Base-by-base conservation (phyloP, 106 monocot species). In the Hemerocallis citrina region DNA sequence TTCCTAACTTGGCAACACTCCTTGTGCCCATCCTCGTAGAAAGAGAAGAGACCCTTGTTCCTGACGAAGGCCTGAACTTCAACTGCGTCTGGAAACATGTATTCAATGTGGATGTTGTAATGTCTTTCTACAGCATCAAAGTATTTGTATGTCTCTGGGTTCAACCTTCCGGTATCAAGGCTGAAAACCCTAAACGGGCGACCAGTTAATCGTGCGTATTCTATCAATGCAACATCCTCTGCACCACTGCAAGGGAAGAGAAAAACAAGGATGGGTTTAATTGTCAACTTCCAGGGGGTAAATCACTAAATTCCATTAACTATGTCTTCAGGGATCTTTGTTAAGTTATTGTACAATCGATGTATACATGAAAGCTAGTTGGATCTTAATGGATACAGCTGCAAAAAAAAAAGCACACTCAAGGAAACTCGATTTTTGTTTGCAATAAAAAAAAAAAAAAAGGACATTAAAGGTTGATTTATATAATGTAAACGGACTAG, bases 11-110 rank as follows among this genome's bases (percentile, higher is more conserved):
- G 66, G 81, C 96, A 96, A 77, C 90, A 91, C 59, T 96, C 91
- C 50, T 91, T 89, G 78, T 96, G 95, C 5, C 95, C 95, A 46
- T 96, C 90, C 69, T 96, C 89, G 15, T 96, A 96, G 78, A 96
- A 90, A 5, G 95, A 96, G 74, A 96, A 96, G 32, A 96, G 68
- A 13, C 90, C 96, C 69, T 98, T 91, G 76, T 20, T 77, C 37
- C 96, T 76, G 20, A 98, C 96, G 11, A 98, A 77, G 22, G 44
- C 79, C 61, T 91, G 96, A 17, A 98, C 96, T 42, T 98, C 96
- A 2, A 75, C 76, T 0, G 95, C 67, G 16, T 96, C 95, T 0
- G 95, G 95, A 64, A 96, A 96, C 86, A 73, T 87, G 70, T 96
- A 96, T 63, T 98, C 91, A 1, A 98, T 98, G 64, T 55, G 86